Percentiles rank a stretch among this genome's conserved stretches.
These are phyloP conservation scores for Phytophthora hybrid DNA, from an alignment of 352 stramenopile genomes.

Conservation along the genomic window DNA sequence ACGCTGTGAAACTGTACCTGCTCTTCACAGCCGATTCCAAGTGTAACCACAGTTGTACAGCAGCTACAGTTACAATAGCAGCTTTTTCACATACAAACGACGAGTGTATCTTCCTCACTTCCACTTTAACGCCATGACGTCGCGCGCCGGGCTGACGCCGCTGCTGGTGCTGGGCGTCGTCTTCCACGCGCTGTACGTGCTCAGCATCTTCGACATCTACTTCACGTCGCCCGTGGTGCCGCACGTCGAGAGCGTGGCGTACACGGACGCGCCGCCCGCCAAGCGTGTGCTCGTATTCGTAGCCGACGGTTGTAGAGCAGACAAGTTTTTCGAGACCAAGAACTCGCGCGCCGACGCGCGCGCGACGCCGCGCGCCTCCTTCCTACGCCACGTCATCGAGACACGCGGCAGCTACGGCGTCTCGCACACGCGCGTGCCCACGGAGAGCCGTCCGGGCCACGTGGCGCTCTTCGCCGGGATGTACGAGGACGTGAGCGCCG, in stretches of 20 bases:
- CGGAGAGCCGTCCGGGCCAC: slow-evolving; percentile 83
- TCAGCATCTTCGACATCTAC: slow-evolving; percentile 93
- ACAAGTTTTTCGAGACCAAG: slow-evolving; percentile 85
- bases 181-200: slow-evolving; percentile 87
- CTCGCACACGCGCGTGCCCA: slow-evolving; percentile 89
- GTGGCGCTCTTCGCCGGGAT: slow-evolving; percentile 89
- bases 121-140: slow-evolving; percentile 13
- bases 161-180: slow-evolving; percentile 77
- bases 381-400: slow-evolving; percentile 69
- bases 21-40: not conserved
- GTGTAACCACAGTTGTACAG: not conserved
- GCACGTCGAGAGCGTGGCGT: slow-evolving; percentile 64
- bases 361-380: slow-evolving; percentile 52
- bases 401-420: slow-evolving; percentile 76
- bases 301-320: slow-evolving; percentile 83
- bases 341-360: not conserved
- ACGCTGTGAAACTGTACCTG: not conserved
- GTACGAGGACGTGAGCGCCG: slow-evolving; percentile 89
- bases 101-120: too few relatives aligned
- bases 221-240: slow-evolving; percentile 87
- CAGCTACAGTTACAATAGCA: slow-evolving; percentile 20
- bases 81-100: slow-evolving; percentile 8
- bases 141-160: slow-evolving; percentile 21
- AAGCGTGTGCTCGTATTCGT: slow-evolving; percentile 85
- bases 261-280: slow-evolving; percentile 52